Base-by-base conservation (phyloP, 345 rosid genomes). In the Murraya paniculata region DNA sequence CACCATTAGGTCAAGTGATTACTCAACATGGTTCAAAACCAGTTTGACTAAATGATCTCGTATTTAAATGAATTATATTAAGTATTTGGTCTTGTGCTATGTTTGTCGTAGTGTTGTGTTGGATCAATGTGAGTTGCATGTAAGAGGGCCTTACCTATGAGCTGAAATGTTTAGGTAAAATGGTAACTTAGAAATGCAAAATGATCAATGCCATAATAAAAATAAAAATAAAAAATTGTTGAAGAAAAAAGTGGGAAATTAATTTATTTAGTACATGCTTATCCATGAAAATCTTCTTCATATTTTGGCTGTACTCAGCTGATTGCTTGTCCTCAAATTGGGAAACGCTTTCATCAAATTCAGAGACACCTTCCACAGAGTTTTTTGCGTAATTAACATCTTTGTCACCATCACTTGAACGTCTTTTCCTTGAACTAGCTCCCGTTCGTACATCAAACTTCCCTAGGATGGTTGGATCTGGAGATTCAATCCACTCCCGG, bases 401-500 rank as follows among this genome's bases (percentile, higher is more conserved):
- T n/a, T 77, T 82, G 30, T 81, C 78, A 60, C 59, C 81, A 75
- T 50, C 68, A 72, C 78, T 86, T 78, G 90, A 81, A 41, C 85
- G 88, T 79, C 83, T 86, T 71, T 87, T 89, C 77, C 80, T 90
- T 10, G 11, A 41, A 81, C 68, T 77, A 9, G 85, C 78, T 81
- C 84, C 87, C 57, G 79, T 65, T 77, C 82, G 83, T 33, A 75
- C 80, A 79, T 75, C 83, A 61, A 83, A 69, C 72, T 87, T 91
- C 77, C 97, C 97, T 33, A 96, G 84, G 76, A 96, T 96, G 81
- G 87, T 83, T 79, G 97, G 97, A 89, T 96, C 99, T 22, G 99
- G 99, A 73, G 97, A 96, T 80, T 96, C 98, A 78, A 96, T 85
- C 99, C 99, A 96, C 82, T 91, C 95, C 70, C 93, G 92, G 82